A percentile compares a stretch with the other conserved stretches of the same genome.
phyloP scores from a whole-genome alignment of 2,329 filamentous ascomycete genomes.

The Pestalotiopsis sp. region DNA sequence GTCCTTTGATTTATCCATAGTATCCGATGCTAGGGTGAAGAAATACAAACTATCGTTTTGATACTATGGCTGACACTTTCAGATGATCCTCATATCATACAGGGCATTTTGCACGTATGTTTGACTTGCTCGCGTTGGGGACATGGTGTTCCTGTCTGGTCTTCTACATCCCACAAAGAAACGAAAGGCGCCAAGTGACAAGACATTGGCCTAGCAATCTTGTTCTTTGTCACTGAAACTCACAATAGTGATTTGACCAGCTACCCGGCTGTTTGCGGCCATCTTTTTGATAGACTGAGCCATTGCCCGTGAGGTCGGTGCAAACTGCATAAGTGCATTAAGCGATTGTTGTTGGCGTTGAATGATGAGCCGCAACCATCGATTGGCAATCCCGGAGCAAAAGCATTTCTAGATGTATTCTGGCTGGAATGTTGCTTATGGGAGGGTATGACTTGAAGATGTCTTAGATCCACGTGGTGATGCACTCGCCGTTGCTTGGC shows the following conservation, averaged over 20 bases:
- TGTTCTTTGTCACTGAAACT: neutral
- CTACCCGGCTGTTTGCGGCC: neutral
- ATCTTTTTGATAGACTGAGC: neutral
- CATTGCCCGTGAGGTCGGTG: neutral
- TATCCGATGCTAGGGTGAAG: neutral
- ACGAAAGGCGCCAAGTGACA: neutral
- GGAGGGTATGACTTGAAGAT: neutral
- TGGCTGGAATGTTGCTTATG: no score
- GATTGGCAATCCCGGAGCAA: neutral
- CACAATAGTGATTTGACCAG: neutral
- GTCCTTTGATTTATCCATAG: neutral
- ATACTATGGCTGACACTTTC: neutral
- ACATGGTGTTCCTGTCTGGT: no score
- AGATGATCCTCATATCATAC: no score
- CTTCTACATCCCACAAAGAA: neutral
- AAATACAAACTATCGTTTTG: neutral
- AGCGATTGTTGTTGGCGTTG: no score
- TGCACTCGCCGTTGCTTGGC: neutral
- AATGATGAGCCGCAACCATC: neutral
- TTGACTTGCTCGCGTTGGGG: no score
- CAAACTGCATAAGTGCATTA: no score
- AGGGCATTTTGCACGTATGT: no score
- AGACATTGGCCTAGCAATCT: neutral
- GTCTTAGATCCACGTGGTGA: neutral
- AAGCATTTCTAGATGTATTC: neutral